These are phyloP conservation scores for Kluyveromyces sp. DNA, from an alignment of 1,139 yeast genomes.

Conservation along the genomic window DNA sequence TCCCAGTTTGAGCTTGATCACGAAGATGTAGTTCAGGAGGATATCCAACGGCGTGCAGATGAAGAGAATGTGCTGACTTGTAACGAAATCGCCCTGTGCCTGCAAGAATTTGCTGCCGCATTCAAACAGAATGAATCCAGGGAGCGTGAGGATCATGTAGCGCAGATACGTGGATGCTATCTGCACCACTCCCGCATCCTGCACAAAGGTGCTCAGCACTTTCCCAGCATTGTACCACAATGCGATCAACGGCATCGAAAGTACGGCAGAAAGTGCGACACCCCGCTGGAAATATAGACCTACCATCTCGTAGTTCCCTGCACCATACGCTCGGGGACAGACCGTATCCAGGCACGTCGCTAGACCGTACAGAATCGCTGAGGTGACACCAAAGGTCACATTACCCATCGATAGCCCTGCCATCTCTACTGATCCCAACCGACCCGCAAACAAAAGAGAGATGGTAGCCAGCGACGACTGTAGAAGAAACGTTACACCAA, in stretches of 20 bases:
- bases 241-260: conserved; percentile 33
- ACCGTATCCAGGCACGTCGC: conserved; percentile 49
- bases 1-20: conserved; percentile 34
- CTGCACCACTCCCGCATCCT: conserved; percentile 31
- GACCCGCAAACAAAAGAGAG: conserved; percentile 42
- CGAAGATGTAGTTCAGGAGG: conserved; percentile 34
- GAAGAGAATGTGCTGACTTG: conserved; percentile 37
- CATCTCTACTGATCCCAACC: conserved; percentile 38
- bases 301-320: conserved; percentile 33
- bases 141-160: conserved; percentile 34
- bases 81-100: conserved; percentile 38
- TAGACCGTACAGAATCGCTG: conserved; percentile 47
- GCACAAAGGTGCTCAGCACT: conserved; percentile 31
- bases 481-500: conserved; percentile 40
- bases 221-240: conserved; percentile 38
- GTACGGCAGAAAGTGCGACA: conserved; percentile 36
- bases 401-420: conserved; percentile 46
- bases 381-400: conserved; percentile 44
- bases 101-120: conserved; percentile 40
- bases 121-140: conserved; percentile 38
- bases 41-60: conserved; percentile 37
- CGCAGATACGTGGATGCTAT: conserved; percentile 35
- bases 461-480: conserved; percentile 42
- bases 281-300: conserved; percentile 41
- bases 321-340: conserved; percentile 49